Percentiles rank a stretch among this genome's conserved stretches.
phyloP scores from a whole-genome alignment of 2,329 filamentous ascomycete genomes.

The Colletotrichum sidae region DNA sequence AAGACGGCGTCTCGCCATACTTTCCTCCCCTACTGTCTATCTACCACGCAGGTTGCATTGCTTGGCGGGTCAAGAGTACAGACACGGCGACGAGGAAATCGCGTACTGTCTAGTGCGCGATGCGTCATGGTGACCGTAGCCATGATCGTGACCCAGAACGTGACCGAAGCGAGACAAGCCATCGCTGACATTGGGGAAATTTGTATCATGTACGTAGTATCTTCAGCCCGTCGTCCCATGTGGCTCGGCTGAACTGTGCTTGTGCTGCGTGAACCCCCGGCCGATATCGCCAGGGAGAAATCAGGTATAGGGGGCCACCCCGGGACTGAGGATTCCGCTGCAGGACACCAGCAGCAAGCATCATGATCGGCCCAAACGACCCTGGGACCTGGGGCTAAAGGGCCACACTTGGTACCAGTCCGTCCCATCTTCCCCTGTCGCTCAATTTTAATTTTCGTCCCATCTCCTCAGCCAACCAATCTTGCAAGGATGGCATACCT shows the following conservation, averaged over 20 bases:
- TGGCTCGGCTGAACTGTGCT: constrained; percentile 10
- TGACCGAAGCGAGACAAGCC: too few relatives aligned
- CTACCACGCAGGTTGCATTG: too few relatives aligned
- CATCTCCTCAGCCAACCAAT: constrained; percentile 35
- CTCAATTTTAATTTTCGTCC: constrained; percentile 37
- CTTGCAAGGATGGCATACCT: constrained; percentile 23
- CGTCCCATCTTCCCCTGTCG: constrained; percentile 16
- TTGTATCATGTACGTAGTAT: neutral
- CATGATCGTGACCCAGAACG: too few relatives aligned
- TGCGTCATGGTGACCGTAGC: too few relatives aligned
- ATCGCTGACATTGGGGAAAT: too few relatives aligned
- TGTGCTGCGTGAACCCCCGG: constrained; percentile 2
- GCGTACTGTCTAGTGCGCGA: too few relatives aligned
- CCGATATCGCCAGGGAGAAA: constrained; percentile 32
- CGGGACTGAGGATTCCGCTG: constrained; percentile 35
- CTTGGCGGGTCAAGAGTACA: too few relatives aligned
- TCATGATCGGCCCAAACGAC: constrained; percentile 36
- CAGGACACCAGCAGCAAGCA: constrained; percentile 33
- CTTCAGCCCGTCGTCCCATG: constrained; percentile 3
- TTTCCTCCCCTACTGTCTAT: too few relatives aligned
- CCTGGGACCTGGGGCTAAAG: constrained; percentile 21
- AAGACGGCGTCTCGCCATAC: too few relatives aligned
- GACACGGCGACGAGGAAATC: too few relatives aligned
- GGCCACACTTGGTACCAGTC: constrained; percentile 32
- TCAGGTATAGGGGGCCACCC: constrained; percentile 34